Percentiles rank a stretch among this genome's conserved stretches.
Conservation (phyloP, 2,329 filamentous ascomycete genomes). For the Claviceps pusilla region DNA sequence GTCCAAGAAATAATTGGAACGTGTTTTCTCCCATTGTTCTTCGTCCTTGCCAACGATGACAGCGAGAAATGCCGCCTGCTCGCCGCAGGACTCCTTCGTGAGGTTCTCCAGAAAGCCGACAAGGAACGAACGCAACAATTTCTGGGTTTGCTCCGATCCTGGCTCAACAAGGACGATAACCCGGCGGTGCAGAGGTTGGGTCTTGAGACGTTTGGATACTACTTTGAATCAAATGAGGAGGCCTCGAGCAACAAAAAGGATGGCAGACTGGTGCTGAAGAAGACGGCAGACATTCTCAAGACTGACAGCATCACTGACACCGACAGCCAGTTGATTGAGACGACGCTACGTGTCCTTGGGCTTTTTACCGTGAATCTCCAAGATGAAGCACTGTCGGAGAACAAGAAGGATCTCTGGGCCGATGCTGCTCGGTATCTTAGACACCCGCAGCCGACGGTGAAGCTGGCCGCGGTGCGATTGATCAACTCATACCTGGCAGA, state of each 20-base stretch:
- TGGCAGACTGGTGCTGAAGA: slow-evolving; percentile 44
- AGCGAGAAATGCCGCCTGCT: slow-evolving; percentile 72
- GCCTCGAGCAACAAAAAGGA: slow-evolving; percentile 51
- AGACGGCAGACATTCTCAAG: slow-evolving; percentile 36
- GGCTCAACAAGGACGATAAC: slow-evolving; percentile 64
- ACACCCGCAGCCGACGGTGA: slow-evolving; percentile 59
- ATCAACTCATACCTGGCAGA: slow-evolving; percentile 67
- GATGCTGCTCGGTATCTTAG: slow-evolving; percentile 53
- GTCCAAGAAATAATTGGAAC: slow-evolving; percentile 67
- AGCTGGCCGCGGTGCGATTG: slow-evolving; percentile 60
- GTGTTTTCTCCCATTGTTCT: slow-evolving; percentile 74
- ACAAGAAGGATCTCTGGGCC: slow-evolving; percentile 54
- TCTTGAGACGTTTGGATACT: slow-evolving; percentile 68
- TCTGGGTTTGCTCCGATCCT: slow-evolving; percentile 53
- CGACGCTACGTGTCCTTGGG: slow-evolving; percentile 53
- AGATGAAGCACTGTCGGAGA: slow-evolving; percentile 42
- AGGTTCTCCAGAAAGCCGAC: slow-evolving; percentile 66
- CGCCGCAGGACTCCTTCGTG: slow-evolving; percentile 64
- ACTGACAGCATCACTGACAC: slow-evolving; percentile 36
- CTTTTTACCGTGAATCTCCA: slow-evolving; percentile 55
- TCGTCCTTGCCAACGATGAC: slow-evolving; percentile 79
- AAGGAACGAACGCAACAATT: slow-evolving; percentile 57
- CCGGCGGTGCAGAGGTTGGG: slow-evolving; percentile 54
- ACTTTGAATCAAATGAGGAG: slow-evolving; percentile 55
- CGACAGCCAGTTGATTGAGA: slow-evolving; percentile 61